phyloP scores from a whole-genome alignment of 257 asterid genomes.

The Fraxinus anomala region DNA sequence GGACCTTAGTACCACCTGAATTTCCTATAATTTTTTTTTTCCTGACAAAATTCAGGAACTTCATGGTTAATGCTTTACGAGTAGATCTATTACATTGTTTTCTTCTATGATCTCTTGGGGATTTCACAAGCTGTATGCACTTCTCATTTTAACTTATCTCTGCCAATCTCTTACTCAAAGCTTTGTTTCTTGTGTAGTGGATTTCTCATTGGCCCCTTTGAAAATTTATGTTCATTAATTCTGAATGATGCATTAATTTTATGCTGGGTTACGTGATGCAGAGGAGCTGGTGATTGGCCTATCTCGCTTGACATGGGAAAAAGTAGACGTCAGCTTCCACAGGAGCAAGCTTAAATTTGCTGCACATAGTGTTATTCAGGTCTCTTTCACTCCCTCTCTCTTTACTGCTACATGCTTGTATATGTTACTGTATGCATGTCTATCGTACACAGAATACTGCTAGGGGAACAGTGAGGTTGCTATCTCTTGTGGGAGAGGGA shows the following conservation, averaged over 20 bases:
- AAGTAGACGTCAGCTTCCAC: slow-evolving; percentile 95
- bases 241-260: slow-evolving; percentile 11
- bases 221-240: slow-evolving; percentile 9
- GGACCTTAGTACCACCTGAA: neutral
- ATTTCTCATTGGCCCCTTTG: neutral
- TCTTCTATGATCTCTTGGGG: too few species aligned
- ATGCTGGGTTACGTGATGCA: slow-evolving; percentile 33
- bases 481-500: neutral
- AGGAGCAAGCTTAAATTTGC: slow-evolving; percentile 72
- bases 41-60: neutral
- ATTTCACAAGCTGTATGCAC: too few species aligned
- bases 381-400: slow-evolving; percentile 32
- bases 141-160: neutral
- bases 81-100: neutral
- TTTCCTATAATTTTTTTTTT: neutral
- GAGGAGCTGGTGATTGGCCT: slow-evolving; percentile 83
- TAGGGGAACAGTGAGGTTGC: neutral
- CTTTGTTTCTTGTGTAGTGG: neutral
- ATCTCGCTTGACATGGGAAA: slow-evolving; percentile 93
- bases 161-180: neutral
- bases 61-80: neutral
- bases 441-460: neutral
- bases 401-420: slow-evolving; percentile 1
- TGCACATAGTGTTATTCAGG: slow-evolving; percentile 97
- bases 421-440: neutral